phyloP scores from a whole-genome alignment of 2,329 filamentous ascomycete genomes.

The Pyricularia sp. region DNA sequence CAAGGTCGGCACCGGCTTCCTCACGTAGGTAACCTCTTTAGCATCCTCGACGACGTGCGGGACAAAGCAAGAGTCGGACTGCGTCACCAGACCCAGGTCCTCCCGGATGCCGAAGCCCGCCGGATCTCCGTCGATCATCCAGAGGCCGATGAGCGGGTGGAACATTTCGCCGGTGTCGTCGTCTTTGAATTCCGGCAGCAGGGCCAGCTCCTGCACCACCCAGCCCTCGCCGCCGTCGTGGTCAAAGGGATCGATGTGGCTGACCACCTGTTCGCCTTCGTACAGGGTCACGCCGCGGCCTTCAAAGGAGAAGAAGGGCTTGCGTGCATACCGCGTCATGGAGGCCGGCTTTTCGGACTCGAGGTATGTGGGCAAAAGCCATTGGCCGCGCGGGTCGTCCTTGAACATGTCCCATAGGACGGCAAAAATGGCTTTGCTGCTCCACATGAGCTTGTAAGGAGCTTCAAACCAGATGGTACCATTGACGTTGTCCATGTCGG shows the following conservation, averaged over 20 bases:
- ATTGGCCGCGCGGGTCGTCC: background rate
- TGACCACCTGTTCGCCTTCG: background rate
- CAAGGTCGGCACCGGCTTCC: too few species aligned
- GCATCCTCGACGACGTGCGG: constrained; percentile 1
- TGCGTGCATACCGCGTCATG: background rate
- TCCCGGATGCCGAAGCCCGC: background rate
- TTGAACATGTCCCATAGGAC: background rate
- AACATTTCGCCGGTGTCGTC: background rate
- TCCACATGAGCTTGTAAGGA: constrained; percentile 2
- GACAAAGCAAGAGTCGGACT: background rate
- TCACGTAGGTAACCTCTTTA: too few species aligned
- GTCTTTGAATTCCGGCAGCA: background rate
- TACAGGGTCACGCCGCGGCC: background rate
- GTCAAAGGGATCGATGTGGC: background rate
- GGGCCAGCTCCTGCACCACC: constrained; percentile 1
- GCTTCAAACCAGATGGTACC: constrained; percentile 1
- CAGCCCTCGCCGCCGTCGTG: background rate
- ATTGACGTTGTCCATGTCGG: background rate
- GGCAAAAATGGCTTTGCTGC: constrained; percentile 4
- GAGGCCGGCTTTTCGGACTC: background rate
- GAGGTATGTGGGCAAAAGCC: constrained; percentile 2
- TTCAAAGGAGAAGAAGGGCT: constrained; percentile 1
- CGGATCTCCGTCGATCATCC: constrained; percentile 2
- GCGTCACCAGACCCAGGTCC: background rate
- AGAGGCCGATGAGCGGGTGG: background rate